These are phyloP conservation scores for Coemansia sp. DNA, from an alignment of 192 early-diverging fungal genomes.

Conservation along the genomic window DNA sequence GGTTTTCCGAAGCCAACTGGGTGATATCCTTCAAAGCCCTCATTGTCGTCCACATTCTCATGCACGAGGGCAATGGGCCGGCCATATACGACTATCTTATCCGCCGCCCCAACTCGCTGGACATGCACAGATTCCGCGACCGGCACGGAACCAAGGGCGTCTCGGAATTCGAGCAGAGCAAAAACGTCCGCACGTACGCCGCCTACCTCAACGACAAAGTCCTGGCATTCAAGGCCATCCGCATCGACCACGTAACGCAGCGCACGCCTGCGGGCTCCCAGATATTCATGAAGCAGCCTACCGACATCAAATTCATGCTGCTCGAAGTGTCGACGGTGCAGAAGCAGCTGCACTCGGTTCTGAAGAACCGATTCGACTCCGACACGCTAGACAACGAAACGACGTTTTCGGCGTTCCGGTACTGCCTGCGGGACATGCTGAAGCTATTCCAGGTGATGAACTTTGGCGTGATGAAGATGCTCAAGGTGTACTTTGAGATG, in stretches of 20 bases:
- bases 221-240: slow-evolving; percentile 46
- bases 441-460: slow-evolving; percentile 60
- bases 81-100: slow-evolving; percentile 47
- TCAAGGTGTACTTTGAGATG: slow-evolving; percentile 57
- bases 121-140: slow-evolving; percentile 55
- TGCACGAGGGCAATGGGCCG: slow-evolving; percentile 49
- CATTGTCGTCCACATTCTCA: slow-evolving; percentile 53
- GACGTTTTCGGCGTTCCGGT: slow-evolving; percentile 52
- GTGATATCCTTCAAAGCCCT: slow-evolving; percentile 57
- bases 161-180: slow-evolving; percentile 55
- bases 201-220: slow-evolving; percentile 54
- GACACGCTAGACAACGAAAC: slow-evolving; percentile 56
- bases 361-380: slow-evolving; percentile 54
- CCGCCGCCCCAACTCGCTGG: slow-evolving; percentile 37
- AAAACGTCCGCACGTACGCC: slow-evolving; percentile 54
- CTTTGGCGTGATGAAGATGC: slow-evolving; percentile 58
- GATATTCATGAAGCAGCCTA: slow-evolving; percentile 40
- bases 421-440: slow-evolving; percentile 54
- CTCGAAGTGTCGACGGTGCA: slow-evolving; percentile 53
- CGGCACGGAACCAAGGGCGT: slow-evolving; percentile 51
- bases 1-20: slow-evolving; percentile 56
- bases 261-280: slow-evolving; percentile 41
- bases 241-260: slow-evolving; percentile 50
- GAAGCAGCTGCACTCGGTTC: slow-evolving; percentile 51
- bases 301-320: slow-evolving; percentile 47